These are phyloP conservation scores for Iris pallida DNA, from an alignment of 116 monocot genomes.

Conservation along the genomic window DNA sequence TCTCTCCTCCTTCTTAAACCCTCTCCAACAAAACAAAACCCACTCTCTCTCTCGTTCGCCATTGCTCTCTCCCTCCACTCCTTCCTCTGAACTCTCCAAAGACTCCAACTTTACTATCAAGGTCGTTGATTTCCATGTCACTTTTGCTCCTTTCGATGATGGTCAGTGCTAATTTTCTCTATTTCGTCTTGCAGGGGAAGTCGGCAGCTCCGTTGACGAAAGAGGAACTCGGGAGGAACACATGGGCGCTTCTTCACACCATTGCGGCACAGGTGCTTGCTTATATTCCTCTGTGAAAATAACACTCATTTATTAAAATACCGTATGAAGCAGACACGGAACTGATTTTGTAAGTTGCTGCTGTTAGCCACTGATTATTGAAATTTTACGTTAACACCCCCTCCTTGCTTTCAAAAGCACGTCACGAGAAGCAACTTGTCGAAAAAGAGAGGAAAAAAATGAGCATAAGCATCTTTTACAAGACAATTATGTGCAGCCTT, in stretches of 20 bases:
- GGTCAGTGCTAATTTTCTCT: neutral
- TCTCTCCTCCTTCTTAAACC: constrained; percentile 36
- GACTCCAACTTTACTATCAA: neutral
- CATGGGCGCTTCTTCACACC: constrained; percentile 89
- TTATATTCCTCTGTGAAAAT: constrained; percentile 16
- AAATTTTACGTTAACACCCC: too few relatives aligned
- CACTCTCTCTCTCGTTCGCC: constrained; percentile 15
- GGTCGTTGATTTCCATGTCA: neutral
- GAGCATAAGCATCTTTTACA: too few relatives aligned
- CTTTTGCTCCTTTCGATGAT: neutral
- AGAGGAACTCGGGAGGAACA: constrained; percentile 80
- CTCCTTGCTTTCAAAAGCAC: too few relatives aligned
- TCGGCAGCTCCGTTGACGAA: constrained; percentile 49
- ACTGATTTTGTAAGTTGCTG: too few relatives aligned
- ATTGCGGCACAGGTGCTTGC: constrained; percentile 81
- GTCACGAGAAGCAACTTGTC: too few relatives aligned
- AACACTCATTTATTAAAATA: too few relatives aligned
- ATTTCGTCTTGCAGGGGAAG: constrained; percentile 24
- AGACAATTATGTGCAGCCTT: too few relatives aligned
- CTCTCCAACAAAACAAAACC: constrained; percentile 3
- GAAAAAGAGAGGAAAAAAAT: too few relatives aligned
- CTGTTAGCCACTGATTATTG: too few relatives aligned
- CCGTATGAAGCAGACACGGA: too few relatives aligned
- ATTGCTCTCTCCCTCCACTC: constrained; percentile 1
- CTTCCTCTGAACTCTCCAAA: neutral